These are phyloP conservation scores for Penicillium fimorum DNA, from an alignment of 495 filamentous ascomycete species.

Conservation along the genomic window DNA sequence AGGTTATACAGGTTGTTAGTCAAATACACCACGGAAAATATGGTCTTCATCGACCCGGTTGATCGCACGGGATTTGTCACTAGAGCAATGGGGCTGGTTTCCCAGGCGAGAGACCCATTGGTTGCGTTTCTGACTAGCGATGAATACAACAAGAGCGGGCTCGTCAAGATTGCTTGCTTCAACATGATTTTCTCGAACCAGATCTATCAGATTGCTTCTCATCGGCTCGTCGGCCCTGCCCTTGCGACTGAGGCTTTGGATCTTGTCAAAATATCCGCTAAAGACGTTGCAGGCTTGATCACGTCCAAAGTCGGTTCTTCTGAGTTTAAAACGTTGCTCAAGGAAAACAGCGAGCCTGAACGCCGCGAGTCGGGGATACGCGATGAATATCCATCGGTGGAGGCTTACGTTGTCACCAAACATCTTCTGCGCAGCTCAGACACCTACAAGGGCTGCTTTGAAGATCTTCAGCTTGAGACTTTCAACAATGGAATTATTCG, in stretches of 20 bases:
- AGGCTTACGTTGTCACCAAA: constrained; percentile 66
- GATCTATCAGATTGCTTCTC: constrained; percentile 40
- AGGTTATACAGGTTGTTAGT: constrained; percentile 38
- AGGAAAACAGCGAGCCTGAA: constrained; percentile 53
- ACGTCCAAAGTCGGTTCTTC: constrained; percentile 40
- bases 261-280: constrained; percentile 32
- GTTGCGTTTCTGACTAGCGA: constrained; percentile 20
- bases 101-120: constrained; percentile 30
- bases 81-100: constrained; percentile 30
- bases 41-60: constrained; percentile 54
- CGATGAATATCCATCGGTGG: constrained; percentile 52
- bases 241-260: constrained; percentile 25
- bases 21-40: constrained; percentile 45
- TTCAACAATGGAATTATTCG: constrained; percentile 16
- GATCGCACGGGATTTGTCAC: constrained; percentile 44
- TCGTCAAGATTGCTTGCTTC: constrained; percentile 32
- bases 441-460: constrained; percentile 26
- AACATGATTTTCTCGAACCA: constrained; percentile 43
- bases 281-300: constrained; percentile 41
- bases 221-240: constrained; percentile 31
- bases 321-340: constrained; percentile 59
- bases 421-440: constrained; percentile 53
- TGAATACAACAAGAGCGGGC: constrained; percentile 17
- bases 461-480: constrained; percentile 54
- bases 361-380: constrained; percentile 66